Evolutionary conservation across 805 yeast species (phyloP).

Genomic region (Candida xiaguanensis): DNA sequence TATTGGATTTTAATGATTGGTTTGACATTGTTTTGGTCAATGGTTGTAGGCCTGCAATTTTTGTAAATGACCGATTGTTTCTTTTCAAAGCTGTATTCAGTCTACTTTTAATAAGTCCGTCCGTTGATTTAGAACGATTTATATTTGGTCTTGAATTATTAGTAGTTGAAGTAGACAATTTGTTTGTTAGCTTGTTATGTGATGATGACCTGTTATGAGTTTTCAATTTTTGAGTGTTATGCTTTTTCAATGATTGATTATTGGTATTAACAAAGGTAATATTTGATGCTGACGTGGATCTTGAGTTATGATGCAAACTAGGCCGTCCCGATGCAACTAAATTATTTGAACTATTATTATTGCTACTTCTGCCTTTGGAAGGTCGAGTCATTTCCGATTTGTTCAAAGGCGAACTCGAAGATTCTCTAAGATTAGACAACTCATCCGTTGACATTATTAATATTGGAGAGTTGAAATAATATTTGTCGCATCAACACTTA

Average conservation of each 20-base stretch:
- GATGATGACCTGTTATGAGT: constrained; percentile 24
- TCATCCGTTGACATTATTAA: constrained; percentile 1
- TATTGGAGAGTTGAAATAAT: constrained; percentile 1
- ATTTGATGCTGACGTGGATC: constrained; percentile 10
- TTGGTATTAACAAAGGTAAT: constrained; percentile 4
- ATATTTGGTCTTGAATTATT: constrained; percentile 24
- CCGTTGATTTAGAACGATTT: constrained; percentile 39
- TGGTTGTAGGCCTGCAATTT: constrained; percentile 32
- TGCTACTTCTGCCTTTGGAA: neutral
- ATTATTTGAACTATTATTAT: neutral
- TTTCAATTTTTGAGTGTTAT: constrained; percentile 8
- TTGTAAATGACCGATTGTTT: constrained; percentile 35
- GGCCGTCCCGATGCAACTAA: constrained; percentile 1
- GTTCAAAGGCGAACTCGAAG: constrained; percentile 3
- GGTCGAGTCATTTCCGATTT: constrained; percentile 7
- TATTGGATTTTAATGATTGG: constrained; percentile 27
- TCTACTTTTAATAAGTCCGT: constrained; percentile 28
- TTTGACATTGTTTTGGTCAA: constrained; percentile 31
- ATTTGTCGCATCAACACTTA: neutral
- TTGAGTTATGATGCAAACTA: constrained; percentile 2
- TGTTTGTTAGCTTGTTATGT: constrained; percentile 20
- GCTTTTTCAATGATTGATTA: constrained; percentile 6
- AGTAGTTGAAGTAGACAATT: constrained; percentile 8
- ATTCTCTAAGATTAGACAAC: neutral
- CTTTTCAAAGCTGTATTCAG: constrained; percentile 19